Percentiles rank a stretch among this genome's conserved stretches.
Evolutionary conservation across 768 basidiomycete species (phyloP).

Genomic region (Naematelia encephala): DNA sequence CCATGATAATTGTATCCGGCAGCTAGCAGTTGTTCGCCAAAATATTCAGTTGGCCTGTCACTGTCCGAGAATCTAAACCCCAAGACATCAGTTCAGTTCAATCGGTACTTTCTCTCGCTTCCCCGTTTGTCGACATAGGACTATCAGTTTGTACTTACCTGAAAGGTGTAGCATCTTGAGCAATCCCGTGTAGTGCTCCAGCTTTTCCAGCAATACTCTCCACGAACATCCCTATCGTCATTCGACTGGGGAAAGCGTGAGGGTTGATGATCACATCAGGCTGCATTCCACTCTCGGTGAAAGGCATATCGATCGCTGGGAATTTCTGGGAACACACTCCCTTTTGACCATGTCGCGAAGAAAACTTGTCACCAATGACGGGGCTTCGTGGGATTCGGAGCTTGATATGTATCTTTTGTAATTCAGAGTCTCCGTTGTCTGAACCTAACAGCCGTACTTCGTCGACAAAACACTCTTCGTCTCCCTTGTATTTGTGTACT

Average conservation of each 20-base stretch:
- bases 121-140: background rate
- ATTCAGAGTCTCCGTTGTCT: constrained; percentile 80
- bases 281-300: constrained; percentile 97
- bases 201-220: constrained; percentile 99
- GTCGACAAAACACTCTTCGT: constrained; percentile 84
- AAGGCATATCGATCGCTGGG: constrained; percentile 97
- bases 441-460: constrained; percentile 86
- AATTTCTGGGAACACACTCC: constrained; percentile 99
- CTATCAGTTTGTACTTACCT: constrained; percentile 59
- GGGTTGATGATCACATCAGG: constrained; percentile 99
- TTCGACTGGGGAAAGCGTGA: constrained; percentile 97
- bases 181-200: constrained; percentile 95
- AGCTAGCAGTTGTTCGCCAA: constrained; percentile 86
- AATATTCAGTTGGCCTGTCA: constrained; percentile 96
- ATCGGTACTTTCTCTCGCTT: background rate
- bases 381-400: constrained; percentile 89
- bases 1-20: constrained; percentile 99
- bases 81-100: background rate
- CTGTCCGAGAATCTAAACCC: constrained; percentile 78
- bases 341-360: constrained; percentile 97
- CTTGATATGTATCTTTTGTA: constrained; percentile 90
- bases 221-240: constrained; percentile 99
- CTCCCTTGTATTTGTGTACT: constrained; percentile 93
- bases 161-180: constrained; percentile 98
- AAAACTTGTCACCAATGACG: constrained; percentile 99